Conservation (phyloP, 495 filamentous ascomycete species). For the Penicillium bialowiezense region DNA sequence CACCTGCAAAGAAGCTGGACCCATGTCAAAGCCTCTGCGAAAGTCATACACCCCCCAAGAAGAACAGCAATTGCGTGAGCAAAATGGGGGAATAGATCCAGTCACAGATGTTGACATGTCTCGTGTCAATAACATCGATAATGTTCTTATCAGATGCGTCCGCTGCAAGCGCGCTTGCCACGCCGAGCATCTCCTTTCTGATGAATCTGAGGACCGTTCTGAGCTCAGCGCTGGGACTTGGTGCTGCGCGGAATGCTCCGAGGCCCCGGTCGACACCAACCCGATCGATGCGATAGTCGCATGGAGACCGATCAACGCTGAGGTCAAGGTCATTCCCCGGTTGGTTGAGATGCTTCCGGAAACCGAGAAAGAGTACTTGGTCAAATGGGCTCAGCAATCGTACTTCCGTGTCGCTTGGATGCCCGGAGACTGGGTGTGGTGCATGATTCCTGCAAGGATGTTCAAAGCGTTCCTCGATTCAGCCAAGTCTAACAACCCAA, state of each 20-base stretch:
- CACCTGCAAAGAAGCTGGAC: conserved; percentile 58
- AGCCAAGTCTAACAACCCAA: conserved; percentile 59
- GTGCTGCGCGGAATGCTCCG: conserved; percentile 71
- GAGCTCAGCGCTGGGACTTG: conserved; percentile 64
- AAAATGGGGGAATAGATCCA: conserved; percentile 77
- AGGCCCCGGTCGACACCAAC: conserved; percentile 46
- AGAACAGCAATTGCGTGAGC: conserved; percentile 75
- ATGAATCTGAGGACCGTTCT: conserved; percentile 36
- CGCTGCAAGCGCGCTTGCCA: conserved; percentile 79
- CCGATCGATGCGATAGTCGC: conserved; percentile 69
- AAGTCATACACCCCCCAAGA: conserved; percentile 66
- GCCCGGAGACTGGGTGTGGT: conserved; percentile 86
- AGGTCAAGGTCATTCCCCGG: conserved; percentile 35
- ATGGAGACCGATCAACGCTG: conserved; percentile 68
- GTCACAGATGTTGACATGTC: conserved; percentile 57
- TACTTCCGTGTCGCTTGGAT: conserved; percentile 81
- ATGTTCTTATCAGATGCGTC: conserved; percentile 79
- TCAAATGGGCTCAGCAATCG: conserved; percentile 80
- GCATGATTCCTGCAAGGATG: conserved; percentile 61
- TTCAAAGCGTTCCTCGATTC: conserved; percentile 71
- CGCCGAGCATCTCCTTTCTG: conserved; percentile 73
- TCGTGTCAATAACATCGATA: conserved; percentile 69
- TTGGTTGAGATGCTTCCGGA: conserved; percentile 58
- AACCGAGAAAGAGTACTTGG: conserved; percentile 79
- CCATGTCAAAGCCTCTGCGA: conserved; percentile 67